phyloP scores from a whole-genome alignment of 164 flowering plant genomes.

The Tetracentron sinense region DNA sequence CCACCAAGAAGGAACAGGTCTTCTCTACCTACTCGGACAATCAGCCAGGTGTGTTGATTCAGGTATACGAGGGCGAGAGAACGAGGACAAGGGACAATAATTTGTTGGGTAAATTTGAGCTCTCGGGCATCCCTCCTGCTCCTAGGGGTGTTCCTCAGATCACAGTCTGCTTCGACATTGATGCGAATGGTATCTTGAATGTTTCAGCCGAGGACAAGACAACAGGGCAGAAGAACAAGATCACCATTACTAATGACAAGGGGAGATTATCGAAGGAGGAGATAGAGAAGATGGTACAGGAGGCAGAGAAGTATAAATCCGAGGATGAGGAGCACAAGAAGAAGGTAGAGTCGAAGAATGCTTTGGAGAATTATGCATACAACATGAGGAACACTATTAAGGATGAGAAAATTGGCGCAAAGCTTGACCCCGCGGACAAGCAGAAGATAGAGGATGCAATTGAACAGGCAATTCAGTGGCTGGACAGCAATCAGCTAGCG shows the following conservation, averaged over 20 bases:
- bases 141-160: constrained; percentile 34
- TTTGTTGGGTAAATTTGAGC: constrained; percentile 38
- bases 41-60: constrained; percentile 33
- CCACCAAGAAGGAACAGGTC: constrained; percentile 36
- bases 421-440: constrained; percentile 27
- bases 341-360: constrained; percentile 38
- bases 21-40: constrained; percentile 33
- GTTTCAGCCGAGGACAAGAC: constrained; percentile 46
- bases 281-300: constrained; percentile 41
- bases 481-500: constrained; percentile 32
- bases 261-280: constrained; percentile 40
- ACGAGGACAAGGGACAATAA: constrained; percentile 37
- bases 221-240: constrained; percentile 41
- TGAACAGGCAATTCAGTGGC: constrained; percentile 29
- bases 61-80: constrained; percentile 43
- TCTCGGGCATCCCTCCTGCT: constrained; percentile 39
- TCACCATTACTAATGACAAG: constrained; percentile 44
- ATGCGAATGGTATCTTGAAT: constrained; percentile 41
- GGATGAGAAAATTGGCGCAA: constrained; percentile 33
- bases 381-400: constrained; percentile 37
- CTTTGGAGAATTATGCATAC: constrained; percentile 32
- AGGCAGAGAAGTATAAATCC: constrained; percentile 39
- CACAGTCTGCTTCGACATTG: constrained; percentile 39
- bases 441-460: constrained; percentile 43
- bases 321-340: constrained; percentile 44